phyloP scores from a whole-genome alignment of 2,329 filamentous ascomycete species.

The Dryadomyces quercivorus region DNA sequence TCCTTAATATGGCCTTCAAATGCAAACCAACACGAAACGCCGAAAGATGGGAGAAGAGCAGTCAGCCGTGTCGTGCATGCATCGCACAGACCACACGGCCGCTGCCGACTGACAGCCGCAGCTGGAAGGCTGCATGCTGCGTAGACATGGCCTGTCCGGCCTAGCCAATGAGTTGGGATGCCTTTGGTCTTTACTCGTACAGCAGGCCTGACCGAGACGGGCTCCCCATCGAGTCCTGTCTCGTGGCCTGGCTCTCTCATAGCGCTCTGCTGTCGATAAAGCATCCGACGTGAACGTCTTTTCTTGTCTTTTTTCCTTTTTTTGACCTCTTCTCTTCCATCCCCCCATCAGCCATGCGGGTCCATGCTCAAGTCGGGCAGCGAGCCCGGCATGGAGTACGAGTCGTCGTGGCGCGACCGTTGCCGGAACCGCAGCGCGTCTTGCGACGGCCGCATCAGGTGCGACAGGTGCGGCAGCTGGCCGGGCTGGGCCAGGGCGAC shows the following conservation, averaged over 20 bases:
- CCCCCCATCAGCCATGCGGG: conserved; percentile 11
- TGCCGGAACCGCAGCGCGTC: conserved; percentile 25
- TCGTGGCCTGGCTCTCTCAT: not conserved
- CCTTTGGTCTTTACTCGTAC: not conserved
- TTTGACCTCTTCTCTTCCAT: not conserved
- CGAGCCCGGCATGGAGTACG: conserved; percentile 33
- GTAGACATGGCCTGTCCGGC: not conserved
- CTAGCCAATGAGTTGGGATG: not conserved
- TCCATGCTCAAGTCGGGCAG: conserved; percentile 26
- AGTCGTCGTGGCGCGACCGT: conserved; percentile 21
- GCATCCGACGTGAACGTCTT: not conserved
- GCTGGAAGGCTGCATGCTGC: not conserved
- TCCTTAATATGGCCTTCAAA: no score
- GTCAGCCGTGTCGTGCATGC: no score
- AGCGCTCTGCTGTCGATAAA: not conserved
- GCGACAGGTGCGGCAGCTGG: conserved; percentile 2
- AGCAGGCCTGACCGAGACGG: not conserved
- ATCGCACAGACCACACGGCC: no score
- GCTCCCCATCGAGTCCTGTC: not conserved
- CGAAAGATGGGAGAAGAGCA: not conserved
- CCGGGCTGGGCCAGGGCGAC: conserved; percentile 1
- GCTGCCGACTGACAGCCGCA: not conserved
- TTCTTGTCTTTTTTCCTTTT: not conserved
- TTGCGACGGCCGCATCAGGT: conserved; percentile 10
- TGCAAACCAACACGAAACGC: not conserved